phyloP scores from a whole-genome alignment of 2,329 filamentous ascomycete species.

The Cytospora piceae region DNA sequence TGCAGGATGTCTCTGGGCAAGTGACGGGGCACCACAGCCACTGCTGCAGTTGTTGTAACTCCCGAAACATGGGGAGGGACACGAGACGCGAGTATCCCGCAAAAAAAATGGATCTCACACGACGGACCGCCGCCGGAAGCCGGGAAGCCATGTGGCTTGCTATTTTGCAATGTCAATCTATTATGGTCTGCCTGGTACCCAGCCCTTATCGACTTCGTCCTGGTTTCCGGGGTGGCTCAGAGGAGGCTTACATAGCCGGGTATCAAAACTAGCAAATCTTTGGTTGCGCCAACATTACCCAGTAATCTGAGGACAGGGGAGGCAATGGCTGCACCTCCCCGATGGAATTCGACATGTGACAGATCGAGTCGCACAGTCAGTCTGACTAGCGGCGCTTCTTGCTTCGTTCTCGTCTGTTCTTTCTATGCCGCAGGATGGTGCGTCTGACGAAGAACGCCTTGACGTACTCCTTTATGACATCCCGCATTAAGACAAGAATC shows the following conservation, averaged over 20 bases:
- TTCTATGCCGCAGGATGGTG: constrained; percentile 48
- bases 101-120: background rate
- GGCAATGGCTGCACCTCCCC: background rate
- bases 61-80: constrained; percentile 14
- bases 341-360: background rate
- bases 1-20: constrained; percentile 11
- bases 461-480: constrained; percentile 51
- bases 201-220: background rate
- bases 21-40: background rate
- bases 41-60: background rate
- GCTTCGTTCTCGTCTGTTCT: constrained; percentile 40
- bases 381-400: constrained; percentile 29
- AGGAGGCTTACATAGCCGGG: background rate
- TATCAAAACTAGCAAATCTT: constrained; percentile 1
- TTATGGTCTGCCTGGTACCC: background rate
- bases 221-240: background rate
- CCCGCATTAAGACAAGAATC: constrained; percentile 55
- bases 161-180: background rate
- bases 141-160: background rate
- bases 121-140: background rate
- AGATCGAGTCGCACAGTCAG: background rate
- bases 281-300: background rate
- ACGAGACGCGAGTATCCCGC: background rate
- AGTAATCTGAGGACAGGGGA: background rate
- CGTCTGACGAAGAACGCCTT: constrained; percentile 49